Base-by-base conservation (phyloP, 23 red algal species). In the Cyanidium caldarium region DNA sequence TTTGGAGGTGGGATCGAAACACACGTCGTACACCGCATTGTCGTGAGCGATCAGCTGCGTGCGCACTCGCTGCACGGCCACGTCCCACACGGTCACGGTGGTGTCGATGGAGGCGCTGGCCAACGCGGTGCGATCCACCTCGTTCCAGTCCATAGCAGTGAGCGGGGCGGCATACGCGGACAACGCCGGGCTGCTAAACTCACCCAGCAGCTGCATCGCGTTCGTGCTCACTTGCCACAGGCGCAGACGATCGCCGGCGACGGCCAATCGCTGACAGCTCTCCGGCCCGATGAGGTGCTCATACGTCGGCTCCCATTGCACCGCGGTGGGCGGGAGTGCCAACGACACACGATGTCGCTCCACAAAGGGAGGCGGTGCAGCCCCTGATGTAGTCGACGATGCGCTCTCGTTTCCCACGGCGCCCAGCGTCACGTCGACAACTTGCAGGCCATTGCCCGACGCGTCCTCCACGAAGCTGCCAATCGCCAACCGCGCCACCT, bases 11-110 rank as follows among this genome's bases (percentile, higher is more conserved):
- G 68, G 68, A 28, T 78, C 84, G 86, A 96, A 96, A 5, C 83
- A 77, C 84, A 96, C 77, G 76, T 96, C 91, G 57, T 88, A 96
- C 10, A 96, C 91, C 67, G 86, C 91, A 17, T 80, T 85, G 42
- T 96, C 91, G 61, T 96, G 91, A 12, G 91, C 91, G 39, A 96
- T 96, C 23, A 96, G 75, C 38, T 87, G 91, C n/a, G 83, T 96
- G 26, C 78, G 76, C 2, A 78, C 58, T 37, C 82, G 83, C 45
- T 84, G 83, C 3, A 78, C 73, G 36, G 75, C 79, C 38, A 87
- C 73, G 73, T 96, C 81, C 91, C 91, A 96, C 21, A 96, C 77
- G 35, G 83, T 87, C 66, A 83, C 86, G 7, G 91, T 96, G 12
- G 91, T 96, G 51, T 96, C 91, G 23, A 96, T 85, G 17, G 83